Percentiles rank a stretch among this genome's conserved stretches.
Conservation (phyloP, 2,329 filamentous ascomycete species). For the Penicillium sclerotiorum region DNA sequence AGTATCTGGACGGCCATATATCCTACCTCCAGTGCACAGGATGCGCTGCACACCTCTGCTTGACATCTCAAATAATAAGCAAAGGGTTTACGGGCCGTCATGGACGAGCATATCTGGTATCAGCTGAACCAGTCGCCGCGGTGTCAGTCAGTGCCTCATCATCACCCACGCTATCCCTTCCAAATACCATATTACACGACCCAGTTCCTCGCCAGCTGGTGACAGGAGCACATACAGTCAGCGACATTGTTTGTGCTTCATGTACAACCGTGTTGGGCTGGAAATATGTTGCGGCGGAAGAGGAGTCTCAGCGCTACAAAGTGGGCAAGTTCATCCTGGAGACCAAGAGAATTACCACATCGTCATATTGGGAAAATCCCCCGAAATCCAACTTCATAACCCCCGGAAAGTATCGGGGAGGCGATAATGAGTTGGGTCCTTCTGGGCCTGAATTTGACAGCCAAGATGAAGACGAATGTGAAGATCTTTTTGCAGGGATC, state of each 20-base stretch:
- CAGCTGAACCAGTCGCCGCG: constrained; percentile 42
- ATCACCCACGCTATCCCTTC: constrained; percentile 47
- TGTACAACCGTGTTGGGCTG: constrained; percentile 63
- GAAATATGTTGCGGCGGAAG: constrained; percentile 66
- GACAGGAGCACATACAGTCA: constrained; percentile 64
- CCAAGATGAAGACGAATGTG: constrained; percentile 68
- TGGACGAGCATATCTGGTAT: constrained; percentile 65
- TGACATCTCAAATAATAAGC: constrained; percentile 62
- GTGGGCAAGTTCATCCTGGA: constrained; percentile 69
- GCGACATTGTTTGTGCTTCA: constrained; percentile 60
- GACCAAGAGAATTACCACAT: constrained; percentile 57
- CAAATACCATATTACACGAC: constrained; percentile 61
- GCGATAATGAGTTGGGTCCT: constrained; percentile 14
- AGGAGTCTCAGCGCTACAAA: constrained; percentile 65
- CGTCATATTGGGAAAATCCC: constrained; percentile 55
- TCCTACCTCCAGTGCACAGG: constrained; percentile 62
- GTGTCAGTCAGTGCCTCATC: constrained; percentile 31
- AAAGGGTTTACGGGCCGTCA: constrained; percentile 68
- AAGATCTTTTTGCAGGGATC: constrained; percentile 64
- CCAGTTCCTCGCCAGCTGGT: constrained; percentile 62
- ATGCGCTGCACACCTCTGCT: constrained; percentile 62
- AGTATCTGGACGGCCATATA: constrained; percentile 50
- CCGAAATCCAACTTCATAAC: constrained; percentile 12
- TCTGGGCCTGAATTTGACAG: constrained; percentile 62
- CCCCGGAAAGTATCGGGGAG: constrained; percentile 1